phyloP scores from a whole-genome alignment of 768 basidiomycete species.

The Cyathus striatus region DNA sequence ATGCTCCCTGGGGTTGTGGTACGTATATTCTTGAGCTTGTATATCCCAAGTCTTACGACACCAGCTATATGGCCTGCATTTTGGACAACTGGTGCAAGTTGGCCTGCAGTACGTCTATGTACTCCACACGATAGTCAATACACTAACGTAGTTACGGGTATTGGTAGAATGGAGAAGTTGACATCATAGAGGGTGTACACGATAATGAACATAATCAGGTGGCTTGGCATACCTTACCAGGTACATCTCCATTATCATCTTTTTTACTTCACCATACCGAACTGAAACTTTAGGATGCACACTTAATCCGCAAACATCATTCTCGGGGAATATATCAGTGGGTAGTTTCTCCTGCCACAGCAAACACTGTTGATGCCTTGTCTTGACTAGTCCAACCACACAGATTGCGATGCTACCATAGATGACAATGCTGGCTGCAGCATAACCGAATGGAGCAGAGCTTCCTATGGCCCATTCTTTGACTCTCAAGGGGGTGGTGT shows the following conservation, averaged over 20 bases:
- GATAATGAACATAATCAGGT: slow-evolving; percentile 75
- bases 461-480: slow-evolving; percentile 81
- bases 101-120: slow-evolving; percentile 54
- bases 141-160: slow-evolving; percentile 2
- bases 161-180: slow-evolving; percentile 67
- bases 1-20: slow-evolving; percentile 90
- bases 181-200: slow-evolving; percentile 74
- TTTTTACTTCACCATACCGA: slow-evolving; percentile 2
- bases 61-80: slow-evolving; percentile 84
- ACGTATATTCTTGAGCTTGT: slow-evolving; percentile 15
- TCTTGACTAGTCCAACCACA: slow-evolving; percentile 36
- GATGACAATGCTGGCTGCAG: slow-evolving; percentile 71
- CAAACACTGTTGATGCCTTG: too few relatives aligned
- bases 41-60: slow-evolving; percentile 2
- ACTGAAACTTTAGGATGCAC: slow-evolving; percentile 42
- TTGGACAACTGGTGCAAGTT: slow-evolving; percentile 63
- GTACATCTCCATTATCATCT: slow-evolving; percentile 22
- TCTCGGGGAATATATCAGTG: slow-evolving; percentile 49
- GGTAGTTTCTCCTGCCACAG: neutral
- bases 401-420: slow-evolving; percentile 47
- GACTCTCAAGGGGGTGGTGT: slow-evolving; percentile 79
- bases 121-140: neutral
- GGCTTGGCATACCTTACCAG: slow-evolving; percentile 66
- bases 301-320: slow-evolving; percentile 47
- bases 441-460: slow-evolving; percentile 71